phyloP scores from a whole-genome alignment of 208 protist genomes.

The Strigomonas culicis region DNA sequence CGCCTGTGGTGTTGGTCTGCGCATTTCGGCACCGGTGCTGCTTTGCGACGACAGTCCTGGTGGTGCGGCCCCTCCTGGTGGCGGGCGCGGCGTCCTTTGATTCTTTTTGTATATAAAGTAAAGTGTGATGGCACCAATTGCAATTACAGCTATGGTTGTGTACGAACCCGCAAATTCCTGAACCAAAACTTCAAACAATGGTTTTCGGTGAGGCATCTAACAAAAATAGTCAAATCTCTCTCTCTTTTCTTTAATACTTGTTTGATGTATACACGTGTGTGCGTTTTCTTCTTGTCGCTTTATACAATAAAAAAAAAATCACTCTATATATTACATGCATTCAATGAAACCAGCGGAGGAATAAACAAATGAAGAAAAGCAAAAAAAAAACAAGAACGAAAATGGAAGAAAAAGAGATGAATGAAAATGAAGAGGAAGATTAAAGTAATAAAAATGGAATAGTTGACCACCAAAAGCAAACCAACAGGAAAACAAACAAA shows the following conservation, averaged over 20 bases:
- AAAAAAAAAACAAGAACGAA: too few species aligned
- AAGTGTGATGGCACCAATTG: constrained; percentile 53
- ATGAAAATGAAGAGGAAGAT: background rate
- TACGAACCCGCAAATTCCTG: constrained; percentile 37
- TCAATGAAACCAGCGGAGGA: background rate
- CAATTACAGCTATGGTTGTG: constrained; percentile 39
- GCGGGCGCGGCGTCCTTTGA: constrained; percentile 11
- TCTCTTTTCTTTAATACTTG: background rate
- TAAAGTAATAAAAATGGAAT: too few species aligned
- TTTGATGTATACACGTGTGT: background rate
- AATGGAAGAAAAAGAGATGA: too few species aligned
- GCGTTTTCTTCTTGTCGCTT: background rate
- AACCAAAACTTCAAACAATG: constrained; percentile 58
- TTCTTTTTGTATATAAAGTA: constrained; percentile 42
- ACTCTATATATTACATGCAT: background rate
- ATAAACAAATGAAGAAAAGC: too few species aligned
- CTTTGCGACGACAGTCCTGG: background rate
- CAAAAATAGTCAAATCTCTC: constrained; percentile 12
- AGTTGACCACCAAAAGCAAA: too few species aligned
- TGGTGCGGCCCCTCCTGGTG: constrained; percentile 2
- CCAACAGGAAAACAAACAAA: too few species aligned
- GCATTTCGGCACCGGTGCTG: background rate
- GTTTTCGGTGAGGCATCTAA: constrained; percentile 29
- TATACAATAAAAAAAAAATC: background rate
- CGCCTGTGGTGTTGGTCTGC: background rate